Percentiles rank a stretch among this genome's conserved stretches.
These are phyloP conservation scores for Sugiyamaella lignohabitans DNA, from an alignment of 805 yeast species.

Conservation along the genomic window DNA sequence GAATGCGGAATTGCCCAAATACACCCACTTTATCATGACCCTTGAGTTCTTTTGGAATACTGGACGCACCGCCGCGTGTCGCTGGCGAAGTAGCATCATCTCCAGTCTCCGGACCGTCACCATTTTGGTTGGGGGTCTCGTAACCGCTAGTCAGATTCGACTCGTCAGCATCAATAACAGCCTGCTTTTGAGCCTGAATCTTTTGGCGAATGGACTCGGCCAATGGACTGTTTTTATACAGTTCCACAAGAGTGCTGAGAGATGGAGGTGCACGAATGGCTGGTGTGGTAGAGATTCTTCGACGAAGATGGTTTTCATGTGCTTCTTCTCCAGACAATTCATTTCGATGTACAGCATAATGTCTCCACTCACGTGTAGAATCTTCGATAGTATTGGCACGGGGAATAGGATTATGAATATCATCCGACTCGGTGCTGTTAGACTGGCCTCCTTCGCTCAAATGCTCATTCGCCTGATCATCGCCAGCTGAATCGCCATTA, in stretches of 20 bases:
- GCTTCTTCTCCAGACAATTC: not conserved
- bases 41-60: constrained; percentile 1
- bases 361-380: constrained; percentile 79
- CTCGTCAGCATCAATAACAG: constrained; percentile 1
- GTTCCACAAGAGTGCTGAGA: constrained; percentile 27
- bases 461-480: too few species aligned
- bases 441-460: not conserved
- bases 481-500: not conserved
- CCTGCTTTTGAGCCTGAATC: constrained; percentile 19
- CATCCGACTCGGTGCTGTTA: not conserved
- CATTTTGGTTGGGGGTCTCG: constrained; percentile 18
- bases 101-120: constrained; percentile 19
- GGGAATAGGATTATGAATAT: constrained; percentile 15
- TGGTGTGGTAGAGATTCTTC: not conserved
- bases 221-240: constrained; percentile 25
- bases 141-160: constrained; percentile 20
- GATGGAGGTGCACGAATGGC: constrained; percentile 5
- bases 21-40: constrained; percentile 49
- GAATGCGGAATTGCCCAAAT: constrained; percentile 57
- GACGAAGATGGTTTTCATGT: not conserved
- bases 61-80: constrained; percentile 2
- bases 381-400: constrained; percentile 29
- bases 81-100: constrained; percentile 1
- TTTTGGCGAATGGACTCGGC: constrained; percentile 21
- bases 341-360: constrained; percentile 57